These are phyloP conservation scores for Cladosporium colombiae DNA, from an alignment of 2,329 filamentous ascomycete genomes.

Conservation along the genomic window DNA sequence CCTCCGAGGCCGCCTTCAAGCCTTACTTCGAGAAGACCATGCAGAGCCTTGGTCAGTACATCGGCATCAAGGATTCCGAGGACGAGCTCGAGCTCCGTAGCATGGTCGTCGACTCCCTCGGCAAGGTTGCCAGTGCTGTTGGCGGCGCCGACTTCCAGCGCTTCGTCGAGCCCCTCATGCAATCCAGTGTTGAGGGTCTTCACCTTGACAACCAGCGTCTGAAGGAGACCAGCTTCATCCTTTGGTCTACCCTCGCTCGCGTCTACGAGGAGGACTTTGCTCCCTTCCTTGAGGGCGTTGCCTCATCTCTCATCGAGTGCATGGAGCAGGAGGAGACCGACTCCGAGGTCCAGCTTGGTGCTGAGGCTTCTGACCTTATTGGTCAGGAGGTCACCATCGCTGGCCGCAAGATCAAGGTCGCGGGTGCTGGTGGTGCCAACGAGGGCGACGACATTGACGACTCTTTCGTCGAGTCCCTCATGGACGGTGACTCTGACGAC, in stretches of 20 bases:
- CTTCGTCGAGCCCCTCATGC: slow-evolving; percentile 88
- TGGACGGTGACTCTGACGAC: slow-evolving; percentile 64
- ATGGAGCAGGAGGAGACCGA: slow-evolving; percentile 87
- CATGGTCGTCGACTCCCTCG: slow-evolving; percentile 88
- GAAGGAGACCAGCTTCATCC: slow-evolving; percentile 93
- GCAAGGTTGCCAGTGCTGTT: slow-evolving; percentile 86
- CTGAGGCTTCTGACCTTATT: slow-evolving; percentile 71
- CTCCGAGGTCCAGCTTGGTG: slow-evolving; percentile 72
- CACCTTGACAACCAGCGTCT: slow-evolving; percentile 85
- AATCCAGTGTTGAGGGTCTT: slow-evolving; percentile 86
- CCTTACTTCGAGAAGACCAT: slow-evolving; percentile 93
- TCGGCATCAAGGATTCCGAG: slow-evolving; percentile 82
- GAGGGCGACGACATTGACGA: slow-evolving; percentile 50
- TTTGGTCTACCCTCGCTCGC: slow-evolving; percentile 93
- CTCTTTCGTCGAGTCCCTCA: slow-evolving; percentile 51
- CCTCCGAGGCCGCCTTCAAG: slow-evolving; percentile 77
- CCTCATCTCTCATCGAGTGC: slow-evolving; percentile 79
- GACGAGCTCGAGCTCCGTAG: slow-evolving; percentile 88
- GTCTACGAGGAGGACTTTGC: slow-evolving; percentile 85
- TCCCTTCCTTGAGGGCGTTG: slow-evolving; percentile 74
- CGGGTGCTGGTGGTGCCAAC: slow-evolving; percentile 51
- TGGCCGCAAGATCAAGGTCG: slow-evolving; percentile 84
- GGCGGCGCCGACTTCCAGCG: slow-evolving; percentile 84
- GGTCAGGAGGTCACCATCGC: slow-evolving; percentile 75
- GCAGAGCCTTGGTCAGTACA: slow-evolving; percentile 81